These are phyloP conservation scores for Chlamydomonas eustigma DNA, from an alignment of 139 green algal genomes.

Conservation along the genomic window DNA sequence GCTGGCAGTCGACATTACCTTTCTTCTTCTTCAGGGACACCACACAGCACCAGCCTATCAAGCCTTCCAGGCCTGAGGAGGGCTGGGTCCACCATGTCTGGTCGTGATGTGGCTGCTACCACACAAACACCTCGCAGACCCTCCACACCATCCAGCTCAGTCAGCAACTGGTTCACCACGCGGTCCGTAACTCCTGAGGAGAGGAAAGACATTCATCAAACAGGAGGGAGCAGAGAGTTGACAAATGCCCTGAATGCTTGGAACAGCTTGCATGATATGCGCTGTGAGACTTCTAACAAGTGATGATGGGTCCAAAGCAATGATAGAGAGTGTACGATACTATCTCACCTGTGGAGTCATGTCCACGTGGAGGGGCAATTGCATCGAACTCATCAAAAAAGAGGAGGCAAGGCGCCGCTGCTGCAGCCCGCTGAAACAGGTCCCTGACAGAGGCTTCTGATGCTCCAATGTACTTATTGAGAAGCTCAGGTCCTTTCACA, in stretches of 20 bases:
- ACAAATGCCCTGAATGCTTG: too few relatives aligned
- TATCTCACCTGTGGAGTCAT: slow-evolving; percentile 77
- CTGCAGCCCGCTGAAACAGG: slow-evolving; percentile 79
- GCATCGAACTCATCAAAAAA: slow-evolving; percentile 99
- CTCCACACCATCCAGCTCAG: slow-evolving; percentile 96
- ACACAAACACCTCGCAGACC: slow-evolving; percentile 84
- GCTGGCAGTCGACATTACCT: too few relatives aligned
- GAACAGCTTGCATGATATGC: too few relatives aligned
- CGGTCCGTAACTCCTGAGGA: slow-evolving; percentile 78
- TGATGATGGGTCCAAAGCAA: too few relatives aligned
- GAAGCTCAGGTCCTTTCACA: slow-evolving; percentile 88
- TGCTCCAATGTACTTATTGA: slow-evolving; percentile 99
- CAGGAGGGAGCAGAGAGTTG: not conserved
- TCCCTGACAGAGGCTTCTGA: slow-evolving; percentile 84
- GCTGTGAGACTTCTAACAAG: too few relatives aligned
- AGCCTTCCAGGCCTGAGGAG: slow-evolving; percentile 86
- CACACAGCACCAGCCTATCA: slow-evolving; percentile 66
- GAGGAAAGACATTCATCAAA: not conserved
- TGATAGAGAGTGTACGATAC: too few relatives aligned
- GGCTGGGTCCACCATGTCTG: slow-evolving; percentile 51
- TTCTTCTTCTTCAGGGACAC: slow-evolving; percentile 39
- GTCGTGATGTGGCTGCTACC: slow-evolving; percentile 75
- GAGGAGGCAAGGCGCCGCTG: slow-evolving; percentile 89
- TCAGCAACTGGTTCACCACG: slow-evolving; percentile 96
- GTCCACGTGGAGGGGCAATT: slow-evolving; percentile 86